Conservation (phyloP, 2,329 filamentous ascomycete species). For the Tolypocladium tundrense region DNA sequence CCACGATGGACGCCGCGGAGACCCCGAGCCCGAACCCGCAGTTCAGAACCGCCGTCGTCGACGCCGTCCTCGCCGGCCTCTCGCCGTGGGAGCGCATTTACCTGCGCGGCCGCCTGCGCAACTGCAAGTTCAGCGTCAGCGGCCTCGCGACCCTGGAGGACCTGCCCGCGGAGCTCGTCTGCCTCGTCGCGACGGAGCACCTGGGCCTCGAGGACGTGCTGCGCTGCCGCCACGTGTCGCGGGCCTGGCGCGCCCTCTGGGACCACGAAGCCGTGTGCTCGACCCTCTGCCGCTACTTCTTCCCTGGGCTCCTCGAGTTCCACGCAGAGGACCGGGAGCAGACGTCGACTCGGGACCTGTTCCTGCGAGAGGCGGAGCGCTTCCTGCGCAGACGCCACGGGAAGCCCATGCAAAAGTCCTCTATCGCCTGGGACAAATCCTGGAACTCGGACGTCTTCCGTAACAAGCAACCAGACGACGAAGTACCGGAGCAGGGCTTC, state of each 20-base stretch:
- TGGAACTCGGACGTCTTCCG: constrained; percentile 4
- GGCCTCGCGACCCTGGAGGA: constrained; percentile 14
- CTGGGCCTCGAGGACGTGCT: constrained; percentile 15
- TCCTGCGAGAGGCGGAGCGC: constrained; percentile 3
- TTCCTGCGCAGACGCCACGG: constrained; percentile 7
- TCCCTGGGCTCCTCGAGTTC: constrained; percentile 14
- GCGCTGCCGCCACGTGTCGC: constrained; percentile 14
- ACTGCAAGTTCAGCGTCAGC: background rate
- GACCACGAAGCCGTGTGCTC: constrained; percentile 10
- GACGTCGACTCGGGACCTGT: constrained; percentile 3
- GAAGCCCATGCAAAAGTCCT: background rate
- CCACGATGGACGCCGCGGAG: background rate
- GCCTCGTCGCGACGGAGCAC: constrained; percentile 7
- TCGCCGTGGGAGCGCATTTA: constrained; percentile 17
- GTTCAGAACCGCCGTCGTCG: constrained; percentile 8
- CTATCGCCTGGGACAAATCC: constrained; percentile 7
- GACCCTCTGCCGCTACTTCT: constrained; percentile 13
- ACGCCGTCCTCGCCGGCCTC: constrained; percentile 12
- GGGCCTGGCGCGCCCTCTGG: constrained; percentile 15
- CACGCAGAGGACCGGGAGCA: constrained; percentile 1
- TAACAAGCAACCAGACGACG: background rate
- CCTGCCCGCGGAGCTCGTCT: constrained; percentile 18
- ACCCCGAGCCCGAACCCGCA: background rate
- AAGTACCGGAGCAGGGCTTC: background rate
- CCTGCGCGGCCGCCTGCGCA: constrained; percentile 10